Conservation (phyloP, 495 filamentous ascomycete species). For the Hypoxylon fragiforme region DNA sequence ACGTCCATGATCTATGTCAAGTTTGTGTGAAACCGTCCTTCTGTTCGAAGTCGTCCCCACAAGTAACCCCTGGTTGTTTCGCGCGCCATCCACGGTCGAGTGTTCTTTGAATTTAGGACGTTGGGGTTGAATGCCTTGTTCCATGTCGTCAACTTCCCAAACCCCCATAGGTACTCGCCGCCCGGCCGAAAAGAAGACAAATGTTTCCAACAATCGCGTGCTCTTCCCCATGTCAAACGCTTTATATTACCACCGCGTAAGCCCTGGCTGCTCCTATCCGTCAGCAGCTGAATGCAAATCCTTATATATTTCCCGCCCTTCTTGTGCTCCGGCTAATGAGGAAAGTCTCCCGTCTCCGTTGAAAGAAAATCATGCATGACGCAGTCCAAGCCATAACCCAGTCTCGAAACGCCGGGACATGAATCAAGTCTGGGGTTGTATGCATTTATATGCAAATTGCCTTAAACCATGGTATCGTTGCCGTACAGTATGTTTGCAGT, state of each 20-base stretch:
- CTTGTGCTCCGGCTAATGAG: slow-evolving; percentile 20
- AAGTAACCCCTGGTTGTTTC: slow-evolving; percentile 4
- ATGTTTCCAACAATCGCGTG: slow-evolving; percentile 13
- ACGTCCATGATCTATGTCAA: slow-evolving; percentile 20
- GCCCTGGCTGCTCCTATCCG: slow-evolving; percentile 11
- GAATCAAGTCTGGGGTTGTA: slow-evolving; percentile 24
- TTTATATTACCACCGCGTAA: slow-evolving; percentile 32
- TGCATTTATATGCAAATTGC: slow-evolving; percentile 21
- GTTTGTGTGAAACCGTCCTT: slow-evolving; percentile 10
- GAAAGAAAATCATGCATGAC: slow-evolving; percentile 21
- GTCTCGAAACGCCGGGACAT: slow-evolving; percentile 39
- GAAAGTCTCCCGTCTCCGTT: slow-evolving; percentile 9
- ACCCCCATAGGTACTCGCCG: slow-evolving; percentile 3
- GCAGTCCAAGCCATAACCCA: slow-evolving; percentile 30
- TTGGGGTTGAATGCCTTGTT: slow-evolving; percentile 8
- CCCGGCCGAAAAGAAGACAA: slow-evolving; percentile 5
- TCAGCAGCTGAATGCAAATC: slow-evolving; percentile 22
- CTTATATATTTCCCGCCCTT: slow-evolving; percentile 29
- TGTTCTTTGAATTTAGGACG: slow-evolving; percentile 6
- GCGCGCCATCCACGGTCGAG: background rate
- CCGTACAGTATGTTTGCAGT: slow-evolving; percentile 27
- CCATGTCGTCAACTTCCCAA: slow-evolving; percentile 6
- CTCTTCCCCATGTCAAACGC: slow-evolving; percentile 14
- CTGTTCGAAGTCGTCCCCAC: background rate
- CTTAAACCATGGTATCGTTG: slow-evolving; percentile 27